Conservation (phyloP, 2,329 filamentous ascomycete species). For the Tolypocladium sp. region DNA sequence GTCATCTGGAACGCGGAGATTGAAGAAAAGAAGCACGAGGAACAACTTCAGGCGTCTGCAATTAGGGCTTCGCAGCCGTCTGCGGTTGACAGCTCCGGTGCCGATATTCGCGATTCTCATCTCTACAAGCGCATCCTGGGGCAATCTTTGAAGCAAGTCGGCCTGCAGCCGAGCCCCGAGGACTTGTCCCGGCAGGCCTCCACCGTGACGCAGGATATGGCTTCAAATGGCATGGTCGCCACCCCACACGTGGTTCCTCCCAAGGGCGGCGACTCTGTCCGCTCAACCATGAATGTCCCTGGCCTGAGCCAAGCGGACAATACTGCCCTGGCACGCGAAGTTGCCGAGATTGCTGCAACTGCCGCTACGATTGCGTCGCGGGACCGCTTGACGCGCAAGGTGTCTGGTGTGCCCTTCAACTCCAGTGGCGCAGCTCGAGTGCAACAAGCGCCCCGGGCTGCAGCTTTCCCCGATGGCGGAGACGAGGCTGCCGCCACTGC, state of each 20-base stretch:
- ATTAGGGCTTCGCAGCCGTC: slow-evolving; percentile 26
- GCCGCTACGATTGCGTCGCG: slow-evolving; percentile 80
- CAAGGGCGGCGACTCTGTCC: slow-evolving; percentile 40
- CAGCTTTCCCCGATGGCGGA: slow-evolving; percentile 35
- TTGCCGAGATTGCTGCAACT: slow-evolving; percentile 88
- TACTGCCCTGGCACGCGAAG: slow-evolving; percentile 69
- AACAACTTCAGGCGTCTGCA: slow-evolving; percentile 27
- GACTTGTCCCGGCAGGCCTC: slow-evolving; percentile 32
- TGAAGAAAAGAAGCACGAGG: slow-evolving; percentile 65
- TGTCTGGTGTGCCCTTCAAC: slow-evolving; percentile 18
- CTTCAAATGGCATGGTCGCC: slow-evolving; percentile 33
- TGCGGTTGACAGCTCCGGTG: slow-evolving; percentile 37
- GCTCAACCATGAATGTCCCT: slow-evolving; percentile 44
- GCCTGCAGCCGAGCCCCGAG: slow-evolving; percentile 49
- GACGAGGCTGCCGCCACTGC: slow-evolving; percentile 25
- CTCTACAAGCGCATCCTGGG: slow-evolving; percentile 90
- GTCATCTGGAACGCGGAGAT: slow-evolving; percentile 89
- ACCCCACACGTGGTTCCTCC: slow-evolving; percentile 72
- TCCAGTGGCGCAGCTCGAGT: slow-evolving; percentile 10
- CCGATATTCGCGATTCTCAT: slow-evolving; percentile 76
- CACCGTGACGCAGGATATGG: slow-evolving; percentile 17
- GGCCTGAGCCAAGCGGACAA: slow-evolving; percentile 79
- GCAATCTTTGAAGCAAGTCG: slow-evolving; percentile 79
- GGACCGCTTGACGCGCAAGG: slow-evolving; percentile 43
- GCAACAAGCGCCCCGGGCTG: slow-evolving; percentile 23